A percentile compares a stretch with the other conserved stretches of the same genome.
Conservation (phyloP, 139 green algal genomes). For the Chlamydomonas sp. region DNA sequence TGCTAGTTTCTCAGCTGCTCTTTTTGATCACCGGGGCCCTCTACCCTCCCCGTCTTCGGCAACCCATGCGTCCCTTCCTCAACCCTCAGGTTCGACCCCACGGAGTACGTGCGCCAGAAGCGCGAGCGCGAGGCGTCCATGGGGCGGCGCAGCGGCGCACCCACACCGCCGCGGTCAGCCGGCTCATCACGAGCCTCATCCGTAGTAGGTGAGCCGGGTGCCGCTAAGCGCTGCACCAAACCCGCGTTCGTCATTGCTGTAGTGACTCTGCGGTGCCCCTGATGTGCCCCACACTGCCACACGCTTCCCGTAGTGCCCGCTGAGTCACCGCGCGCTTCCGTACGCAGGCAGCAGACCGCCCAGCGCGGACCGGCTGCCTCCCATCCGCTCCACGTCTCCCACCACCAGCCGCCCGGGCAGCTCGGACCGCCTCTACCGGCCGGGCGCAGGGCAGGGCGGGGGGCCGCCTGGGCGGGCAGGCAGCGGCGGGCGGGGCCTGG, state of each 20-base stretch:
- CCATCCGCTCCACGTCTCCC: slow-evolving; percentile 31
- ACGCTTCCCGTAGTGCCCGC: no score
- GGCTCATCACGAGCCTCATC: slow-evolving; percentile 34
- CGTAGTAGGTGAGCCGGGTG: not conserved
- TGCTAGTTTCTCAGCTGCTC: no score
- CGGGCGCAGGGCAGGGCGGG: not conserved
- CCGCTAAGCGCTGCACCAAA: no score
- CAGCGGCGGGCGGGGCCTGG: not conserved
- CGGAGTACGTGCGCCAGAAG: slow-evolving; percentile 71
- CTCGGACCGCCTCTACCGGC: slow-evolving; percentile 37
- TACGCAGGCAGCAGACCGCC: slow-evolving; percentile 30
- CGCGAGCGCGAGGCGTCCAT: not conserved
- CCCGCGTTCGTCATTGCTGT: no score
- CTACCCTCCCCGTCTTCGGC: no score
- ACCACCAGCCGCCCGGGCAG: slow-evolving; percentile 57
- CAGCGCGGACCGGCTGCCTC: slow-evolving; percentile 41
- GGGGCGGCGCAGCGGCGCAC: slow-evolving; percentile 18
- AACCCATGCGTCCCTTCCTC: not conserved
- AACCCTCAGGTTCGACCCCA: slow-evolving; percentile 77
- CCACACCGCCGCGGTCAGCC: slow-evolving; percentile 34
- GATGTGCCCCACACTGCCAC: no score
- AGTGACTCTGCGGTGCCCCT: no score
- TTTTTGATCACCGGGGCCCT: no score
- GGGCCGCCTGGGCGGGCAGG: slow-evolving; percentile 3
- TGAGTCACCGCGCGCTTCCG: not conserved